phyloP scores from a whole-genome alignment of 257 asterid species.

The Przewalskia tangutica region DNA sequence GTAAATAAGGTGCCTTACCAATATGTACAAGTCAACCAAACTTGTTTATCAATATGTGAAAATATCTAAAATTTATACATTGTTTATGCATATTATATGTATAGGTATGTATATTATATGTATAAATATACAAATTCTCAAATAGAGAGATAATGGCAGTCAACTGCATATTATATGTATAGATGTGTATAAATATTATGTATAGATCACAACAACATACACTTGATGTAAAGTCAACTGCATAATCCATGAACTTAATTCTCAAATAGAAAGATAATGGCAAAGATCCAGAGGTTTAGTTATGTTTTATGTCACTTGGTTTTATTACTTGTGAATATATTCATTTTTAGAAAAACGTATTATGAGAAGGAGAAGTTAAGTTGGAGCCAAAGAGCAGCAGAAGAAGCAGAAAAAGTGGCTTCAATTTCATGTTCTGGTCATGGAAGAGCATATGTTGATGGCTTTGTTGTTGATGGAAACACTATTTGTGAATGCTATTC shows the following conservation, averaged over 20 bases:
- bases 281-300: too few species aligned
- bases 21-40: too few species aligned
- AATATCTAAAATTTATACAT: too few species aligned
- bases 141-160: too few species aligned
- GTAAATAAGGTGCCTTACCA: too few species aligned
- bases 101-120: too few species aligned
- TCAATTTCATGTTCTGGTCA: constrained; percentile 43
- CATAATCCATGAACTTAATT: neutral
- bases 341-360: neutral
- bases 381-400: constrained; percentile 54
- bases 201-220: neutral
- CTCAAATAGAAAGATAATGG: neutral
- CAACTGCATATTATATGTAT: too few species aligned
- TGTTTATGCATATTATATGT: too few species aligned
- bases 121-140: too few species aligned
- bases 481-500: constrained; percentile 59
- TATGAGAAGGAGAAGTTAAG: constrained; percentile 13
- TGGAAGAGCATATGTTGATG: constrained; percentile 57
- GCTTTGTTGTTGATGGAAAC: constrained; percentile 17
- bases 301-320: constrained; percentile 14
- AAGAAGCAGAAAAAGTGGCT: constrained; percentile 55
- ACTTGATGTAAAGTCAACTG: too few species aligned
- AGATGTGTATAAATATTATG: too few species aligned
- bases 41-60: too few species aligned
- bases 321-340: constrained; percentile 29